These are phyloP conservation scores for Trametes sp. DNA, from an alignment of 1,284 basidiomycete species.

Conservation along the genomic window DNA sequence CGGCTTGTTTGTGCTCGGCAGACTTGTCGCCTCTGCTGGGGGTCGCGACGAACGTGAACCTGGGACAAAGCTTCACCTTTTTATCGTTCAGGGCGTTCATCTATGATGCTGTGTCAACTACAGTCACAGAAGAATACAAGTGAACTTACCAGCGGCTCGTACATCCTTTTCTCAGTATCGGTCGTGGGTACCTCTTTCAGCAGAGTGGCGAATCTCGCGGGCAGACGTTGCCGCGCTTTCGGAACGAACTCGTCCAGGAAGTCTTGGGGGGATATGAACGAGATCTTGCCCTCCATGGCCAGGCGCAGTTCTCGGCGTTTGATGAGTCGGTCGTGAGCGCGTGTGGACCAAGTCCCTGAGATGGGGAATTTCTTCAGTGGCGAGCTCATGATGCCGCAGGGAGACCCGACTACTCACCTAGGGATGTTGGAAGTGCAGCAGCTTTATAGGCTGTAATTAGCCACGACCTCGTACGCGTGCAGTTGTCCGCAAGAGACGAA, in stretches of 20 bases:
- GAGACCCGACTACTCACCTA: background rate
- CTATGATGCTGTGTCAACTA: background rate
- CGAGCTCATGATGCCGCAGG: background rate
- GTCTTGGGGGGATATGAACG: background rate
- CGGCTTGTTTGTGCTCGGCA: background rate
- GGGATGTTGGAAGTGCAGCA: background rate
- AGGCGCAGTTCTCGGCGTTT: background rate
- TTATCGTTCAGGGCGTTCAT: background rate
- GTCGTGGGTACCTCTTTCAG: background rate
- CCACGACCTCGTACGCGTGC: background rate
- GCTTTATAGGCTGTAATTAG: background rate
- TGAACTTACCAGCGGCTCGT: background rate
- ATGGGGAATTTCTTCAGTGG: background rate
- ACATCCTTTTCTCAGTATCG: background rate
- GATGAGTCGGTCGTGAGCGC: background rate
- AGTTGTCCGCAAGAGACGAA: too few relatives aligned
- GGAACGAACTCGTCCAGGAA: slow-evolving; percentile 2
- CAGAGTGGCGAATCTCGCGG: background rate
- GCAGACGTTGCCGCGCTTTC: background rate
- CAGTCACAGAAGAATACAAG: background rate
- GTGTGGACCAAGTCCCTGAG: background rate
- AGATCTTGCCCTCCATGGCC: background rate
- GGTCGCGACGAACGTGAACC: slow-evolving; percentile 2
- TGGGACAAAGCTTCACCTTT: background rate
- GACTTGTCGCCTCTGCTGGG: background rate